phyloP scores from a whole-genome alignment of 345 rosid species.

The Sisymbrium altissimum region DNA sequence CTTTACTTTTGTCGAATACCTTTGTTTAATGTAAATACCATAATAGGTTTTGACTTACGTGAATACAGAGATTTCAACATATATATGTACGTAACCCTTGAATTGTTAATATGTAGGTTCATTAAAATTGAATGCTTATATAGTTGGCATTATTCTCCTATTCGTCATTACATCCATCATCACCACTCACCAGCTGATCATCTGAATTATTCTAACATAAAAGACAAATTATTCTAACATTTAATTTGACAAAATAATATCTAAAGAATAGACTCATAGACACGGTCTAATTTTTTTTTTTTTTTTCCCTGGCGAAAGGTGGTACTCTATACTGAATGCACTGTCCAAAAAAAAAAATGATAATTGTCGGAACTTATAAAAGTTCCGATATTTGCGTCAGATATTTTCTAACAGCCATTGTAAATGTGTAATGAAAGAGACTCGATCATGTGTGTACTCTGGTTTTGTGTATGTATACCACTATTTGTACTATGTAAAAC shows the following conservation, averaged over 20 bases:
- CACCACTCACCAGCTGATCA: background rate
- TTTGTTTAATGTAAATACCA: too few species aligned
- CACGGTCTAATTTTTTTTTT: background rate
- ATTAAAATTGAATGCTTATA: background rate
- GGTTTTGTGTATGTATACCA: background rate
- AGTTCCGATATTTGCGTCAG: background rate
- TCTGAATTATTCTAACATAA: background rate
- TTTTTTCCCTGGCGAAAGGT: background rate
- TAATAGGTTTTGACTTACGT: too few species aligned
- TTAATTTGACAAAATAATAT: background rate
- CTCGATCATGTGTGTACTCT: background rate
- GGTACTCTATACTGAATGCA: background rate
- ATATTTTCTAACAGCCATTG: background rate
- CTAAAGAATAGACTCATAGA: background rate
- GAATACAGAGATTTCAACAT: too few species aligned
- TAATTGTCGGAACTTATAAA: background rate
- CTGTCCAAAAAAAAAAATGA: background rate
- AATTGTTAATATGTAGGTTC: background rate
- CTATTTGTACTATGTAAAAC: too few species aligned
- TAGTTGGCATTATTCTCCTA: background rate
- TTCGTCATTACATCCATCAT: background rate
- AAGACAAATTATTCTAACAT: too few species aligned
- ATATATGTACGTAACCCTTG: too few species aligned
- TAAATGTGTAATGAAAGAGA: background rate
- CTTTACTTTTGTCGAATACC: too few species aligned